Percentiles rank a stretch among this genome's conserved stretches.
Evolutionary conservation across 2,329 filamentous ascomycete species (phyloP).

Genomic region (Colletotrichum sp.): DNA sequence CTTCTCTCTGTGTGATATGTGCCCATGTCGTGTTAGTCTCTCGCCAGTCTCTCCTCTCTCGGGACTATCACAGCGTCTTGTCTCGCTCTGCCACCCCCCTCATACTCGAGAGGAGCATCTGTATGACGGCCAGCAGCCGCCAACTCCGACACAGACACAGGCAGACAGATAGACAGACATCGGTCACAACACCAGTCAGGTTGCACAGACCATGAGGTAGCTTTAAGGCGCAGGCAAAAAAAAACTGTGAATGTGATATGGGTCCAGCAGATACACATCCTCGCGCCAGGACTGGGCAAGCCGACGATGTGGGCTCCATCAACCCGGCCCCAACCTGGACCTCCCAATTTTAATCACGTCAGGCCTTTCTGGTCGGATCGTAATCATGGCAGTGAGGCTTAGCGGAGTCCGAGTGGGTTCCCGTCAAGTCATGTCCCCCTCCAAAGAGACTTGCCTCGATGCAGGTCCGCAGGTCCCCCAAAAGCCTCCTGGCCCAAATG

Average conservation of each 20-base stretch:
- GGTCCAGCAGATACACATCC: neutral
- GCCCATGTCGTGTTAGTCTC: neutral
- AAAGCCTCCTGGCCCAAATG: neutral
- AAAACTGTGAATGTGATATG: neutral
- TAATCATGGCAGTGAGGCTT: constrained; percentile 21
- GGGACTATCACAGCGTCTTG: neutral
- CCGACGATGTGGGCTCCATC: constrained; percentile 13
- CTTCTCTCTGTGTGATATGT: neutral
- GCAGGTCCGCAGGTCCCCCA: neutral
- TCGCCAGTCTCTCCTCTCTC: neutral
- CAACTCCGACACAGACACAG: neutral
- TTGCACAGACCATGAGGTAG: neutral
- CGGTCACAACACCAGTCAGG: neutral
- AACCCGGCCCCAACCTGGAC: constrained; percentile 8
- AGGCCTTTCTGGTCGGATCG: constrained; percentile 14
- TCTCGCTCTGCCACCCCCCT: neutral
- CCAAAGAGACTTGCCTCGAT: neutral
- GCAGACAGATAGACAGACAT: neutral
- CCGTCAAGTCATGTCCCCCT: constrained; percentile 9
- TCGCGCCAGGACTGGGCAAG: constrained; percentile 7
- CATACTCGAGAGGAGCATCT: neutral
- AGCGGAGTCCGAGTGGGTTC: constrained; percentile 21
- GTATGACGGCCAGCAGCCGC: neutral
- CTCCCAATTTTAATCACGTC: constrained; percentile 22
- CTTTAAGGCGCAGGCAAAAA: neutral